Conservation (phyloP, 225 moss, liverwort and hornwort species). For the Pleurozium schreberi region DNA sequence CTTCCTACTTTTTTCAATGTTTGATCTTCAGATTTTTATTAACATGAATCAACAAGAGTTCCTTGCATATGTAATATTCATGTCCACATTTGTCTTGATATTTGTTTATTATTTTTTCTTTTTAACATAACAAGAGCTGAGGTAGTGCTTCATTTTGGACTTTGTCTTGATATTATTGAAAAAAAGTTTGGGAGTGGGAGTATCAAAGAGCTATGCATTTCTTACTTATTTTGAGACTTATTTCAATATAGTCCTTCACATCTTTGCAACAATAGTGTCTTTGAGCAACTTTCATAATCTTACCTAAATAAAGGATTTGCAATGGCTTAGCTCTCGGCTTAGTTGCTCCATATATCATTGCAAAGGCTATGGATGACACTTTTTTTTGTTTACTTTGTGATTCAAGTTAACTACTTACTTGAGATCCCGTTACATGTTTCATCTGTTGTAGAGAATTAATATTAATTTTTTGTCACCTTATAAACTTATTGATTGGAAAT, state of each 20-base stretch:
- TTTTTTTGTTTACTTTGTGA: not conserved
- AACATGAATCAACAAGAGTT: not conserved
- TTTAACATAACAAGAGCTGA: not conserved
- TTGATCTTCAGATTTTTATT: not conserved
- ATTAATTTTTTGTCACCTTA: not conserved
- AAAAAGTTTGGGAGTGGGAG: not conserved
- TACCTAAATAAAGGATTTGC: not conserved
- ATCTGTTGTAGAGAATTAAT: not conserved
- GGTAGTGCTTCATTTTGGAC: not conserved
- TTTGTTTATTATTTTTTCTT: not conserved
- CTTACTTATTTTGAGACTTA: not conserved
- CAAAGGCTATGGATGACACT: not conserved
- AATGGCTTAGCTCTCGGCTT: not conserved
- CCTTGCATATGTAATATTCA: not conserved
- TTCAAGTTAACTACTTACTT: not conserved
- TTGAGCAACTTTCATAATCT: not conserved
- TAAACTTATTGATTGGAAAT: not conserved
- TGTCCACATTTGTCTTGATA: not conserved
- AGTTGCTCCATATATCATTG: not conserved
- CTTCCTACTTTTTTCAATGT: not conserved
- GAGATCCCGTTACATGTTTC: not conserved
- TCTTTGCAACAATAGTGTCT: not conserved
- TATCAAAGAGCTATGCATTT: not conserved
- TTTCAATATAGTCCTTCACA: not conserved
- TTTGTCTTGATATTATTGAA: not conserved